Percentiles rank a stretch among this genome's conserved stretches.
phyloP scores from a whole-genome alignment of 352 stramenopile species.

The Thraustochytrium sp. region DNA sequence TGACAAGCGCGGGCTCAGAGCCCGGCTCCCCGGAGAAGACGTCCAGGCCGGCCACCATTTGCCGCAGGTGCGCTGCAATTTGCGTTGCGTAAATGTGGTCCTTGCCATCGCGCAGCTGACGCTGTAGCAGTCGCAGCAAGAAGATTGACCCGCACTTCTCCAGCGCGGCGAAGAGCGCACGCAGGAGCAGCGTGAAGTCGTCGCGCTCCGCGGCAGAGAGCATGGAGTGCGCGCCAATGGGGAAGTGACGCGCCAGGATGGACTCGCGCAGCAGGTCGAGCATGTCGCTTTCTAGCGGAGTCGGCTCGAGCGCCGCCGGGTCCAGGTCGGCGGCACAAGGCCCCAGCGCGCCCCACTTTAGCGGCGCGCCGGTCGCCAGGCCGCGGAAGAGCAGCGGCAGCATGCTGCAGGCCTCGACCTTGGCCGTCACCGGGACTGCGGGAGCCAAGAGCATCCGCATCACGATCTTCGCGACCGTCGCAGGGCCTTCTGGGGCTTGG shows the following conservation, averaged over 20 bases:
- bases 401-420: constrained; percentile 29
- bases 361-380: background rate
- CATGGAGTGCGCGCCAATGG: background rate
- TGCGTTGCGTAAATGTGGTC: background rate
- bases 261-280: background rate
- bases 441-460: background rate
- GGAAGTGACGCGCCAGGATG: background rate
- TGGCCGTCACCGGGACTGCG: background rate
- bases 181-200: constrained; percentile 3
- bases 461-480: background rate
- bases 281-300: background rate
- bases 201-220: background rate
- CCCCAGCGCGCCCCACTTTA: constrained; percentile 18
- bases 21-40: background rate
- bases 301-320: too few relatives aligned
- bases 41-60: background rate
- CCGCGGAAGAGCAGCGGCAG: constrained; percentile 14
- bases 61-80: background rate
- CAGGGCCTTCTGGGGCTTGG: background rate
- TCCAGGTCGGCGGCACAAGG: too few relatives aligned
- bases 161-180: constrained; percentile 11
- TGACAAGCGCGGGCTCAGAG: background rate
- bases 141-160: constrained; percentile 12
- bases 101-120: background rate
- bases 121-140: background rate